Percentiles rank a stretch among this genome's conserved stretches.
Conservation (phyloP, 495 filamentous ascomycete species). For the Daldinia caldariorum region DNA sequence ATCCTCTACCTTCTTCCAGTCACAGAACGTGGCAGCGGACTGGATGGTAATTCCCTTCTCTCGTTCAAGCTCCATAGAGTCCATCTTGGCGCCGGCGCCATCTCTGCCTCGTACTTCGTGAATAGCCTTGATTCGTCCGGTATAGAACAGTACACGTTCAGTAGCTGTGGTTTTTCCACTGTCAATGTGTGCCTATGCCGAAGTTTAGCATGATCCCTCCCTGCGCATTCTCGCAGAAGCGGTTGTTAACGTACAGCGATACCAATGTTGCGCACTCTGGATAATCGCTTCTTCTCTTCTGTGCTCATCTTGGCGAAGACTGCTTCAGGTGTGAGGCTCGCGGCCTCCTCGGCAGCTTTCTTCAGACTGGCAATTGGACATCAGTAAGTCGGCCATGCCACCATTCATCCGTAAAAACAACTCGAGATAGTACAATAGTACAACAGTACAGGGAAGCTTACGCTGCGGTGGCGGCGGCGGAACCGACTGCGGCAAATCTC, state of each 20-base stretch:
- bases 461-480: slow-evolving; percentile 41
- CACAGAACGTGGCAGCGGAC: slow-evolving; percentile 96
- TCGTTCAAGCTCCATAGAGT: slow-evolving; percentile 98
- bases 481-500: slow-evolving; percentile 37
- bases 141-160: slow-evolving; percentile 98
- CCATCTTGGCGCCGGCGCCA: slow-evolving; percentile 98
- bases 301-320: slow-evolving; percentile 71
- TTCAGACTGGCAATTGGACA: slow-evolving; percentile 47
- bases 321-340: slow-evolving; percentile 57
- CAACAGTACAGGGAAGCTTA: slow-evolving; percentile 18
- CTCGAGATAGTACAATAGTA: background rate
- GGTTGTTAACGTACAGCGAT: slow-evolving; percentile 77
- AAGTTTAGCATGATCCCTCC: slow-evolving; percentile 40
- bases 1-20: slow-evolving; percentile 86
- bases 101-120: slow-evolving; percentile 98
- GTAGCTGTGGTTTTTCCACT: slow-evolving; percentile 98
- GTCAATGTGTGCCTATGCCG: slow-evolving; percentile 90
- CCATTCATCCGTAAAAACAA: background rate
- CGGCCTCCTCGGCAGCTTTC: slow-evolving; percentile 57
- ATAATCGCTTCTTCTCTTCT: slow-evolving; percentile 77
- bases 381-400: slow-evolving; percentile 7
- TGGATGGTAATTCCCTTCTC: slow-evolving; percentile 99
- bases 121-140: slow-evolving; percentile 93
- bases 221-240: background rate
- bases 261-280: slow-evolving; percentile 91